Evolutionary conservation across 306 rosid genomes (phyloP), one percentile per base, ranked within the genome.

Genomic region (Sesbania bispinosa): DNA sequence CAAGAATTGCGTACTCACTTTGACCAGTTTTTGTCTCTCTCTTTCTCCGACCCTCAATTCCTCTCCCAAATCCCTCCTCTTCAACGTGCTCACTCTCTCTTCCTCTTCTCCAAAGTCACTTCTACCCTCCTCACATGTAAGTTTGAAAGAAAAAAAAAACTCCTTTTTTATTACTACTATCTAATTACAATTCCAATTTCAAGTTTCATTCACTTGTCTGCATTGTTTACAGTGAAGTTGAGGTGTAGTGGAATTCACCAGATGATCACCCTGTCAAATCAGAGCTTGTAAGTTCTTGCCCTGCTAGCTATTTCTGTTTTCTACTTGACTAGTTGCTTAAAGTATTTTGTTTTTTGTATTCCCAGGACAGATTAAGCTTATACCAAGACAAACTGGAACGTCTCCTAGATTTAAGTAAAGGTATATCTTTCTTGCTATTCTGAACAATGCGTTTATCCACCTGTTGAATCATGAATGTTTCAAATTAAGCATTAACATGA

Each of bases 21-120:
- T 47, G 54, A 54, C 8, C 76, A 86, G 2, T 79, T 88, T 39
- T 20, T 91, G 58, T 72, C 97, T 48, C 92, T 87, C 20, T 72
- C 97, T 48, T 90, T 87, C 20, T 84, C 77, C 2, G 88, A 91
- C 55, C 88, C 97, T 2, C 76, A 86, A 7, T 50, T 67, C 27
- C 96, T 94, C 21, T 61, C 94, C 48, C 63, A 89, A 77, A 50
- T 89, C 85, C 86, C 86, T 32, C 95, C 99, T 73, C 85, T 94
- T 26, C 84, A 91, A 43, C 97, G 97, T 2, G 96, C 99, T 66
- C 95, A 86, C 6, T 77, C 95, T 4, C 71, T 91, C 60, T 90
- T 91, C 61, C 23, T 88, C 65, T 77, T 89, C 52, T 80, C 96
- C 73, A 89, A 75, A 60, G 78, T 80, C 88, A 85, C 96, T 11